Base-by-base conservation (phyloP, 2,329 filamentous ascomycete species). In the Claviceps maximensis region DNA sequence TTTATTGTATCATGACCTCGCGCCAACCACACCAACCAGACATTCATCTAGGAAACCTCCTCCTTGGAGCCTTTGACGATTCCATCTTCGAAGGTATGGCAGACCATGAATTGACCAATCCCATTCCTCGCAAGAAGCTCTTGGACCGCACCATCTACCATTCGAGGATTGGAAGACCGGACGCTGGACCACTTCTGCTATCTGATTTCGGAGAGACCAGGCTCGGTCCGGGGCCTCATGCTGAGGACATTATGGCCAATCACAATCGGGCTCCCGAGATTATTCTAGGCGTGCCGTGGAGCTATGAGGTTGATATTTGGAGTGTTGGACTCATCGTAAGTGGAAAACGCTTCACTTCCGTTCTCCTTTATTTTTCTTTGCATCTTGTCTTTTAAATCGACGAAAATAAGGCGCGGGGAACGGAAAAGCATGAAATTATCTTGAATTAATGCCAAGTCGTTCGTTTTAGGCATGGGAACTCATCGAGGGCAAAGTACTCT, bases 191-290 rank as follows among this genome's bases (percentile, higher is more conserved):
- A 7, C 23, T 45, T 3, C 42, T 45, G 10, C 15, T 45, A 3
- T 25, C 42, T 25, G 42, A 45, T 19, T 45, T 45, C n/a, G 42
- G 42, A 27, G 42, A 45, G 23, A 13, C 42, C 42, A 45, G 42
- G 27, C 23, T 45, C 2, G 42, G 42, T 6, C 23, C 23, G 58
- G 33, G 36, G 57, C 19, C 62, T 3, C 60, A 62, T n/a, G 57
- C 55, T 1, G 61, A 58, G 12, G 61, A 65, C 13, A 65, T 66
- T 33, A 64, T 64, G 61, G 61, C 62, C 0, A 56, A 61, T 27
- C 4, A 44, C 21, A 15, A 45, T 15, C 21, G 42, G 23, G 42
- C 42, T 3, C 42, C 42, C 0, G 42, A 45, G 15, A 7, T 17
- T 19, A 9, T 45, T 17, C 7, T 45, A 19, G 15, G 23, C 10